A percentile compares a stretch with the other conserved stretches of the same genome.
phyloP scores from a whole-genome alignment of 208 protist species.

The Trypanosoma rangeli region DNA sequence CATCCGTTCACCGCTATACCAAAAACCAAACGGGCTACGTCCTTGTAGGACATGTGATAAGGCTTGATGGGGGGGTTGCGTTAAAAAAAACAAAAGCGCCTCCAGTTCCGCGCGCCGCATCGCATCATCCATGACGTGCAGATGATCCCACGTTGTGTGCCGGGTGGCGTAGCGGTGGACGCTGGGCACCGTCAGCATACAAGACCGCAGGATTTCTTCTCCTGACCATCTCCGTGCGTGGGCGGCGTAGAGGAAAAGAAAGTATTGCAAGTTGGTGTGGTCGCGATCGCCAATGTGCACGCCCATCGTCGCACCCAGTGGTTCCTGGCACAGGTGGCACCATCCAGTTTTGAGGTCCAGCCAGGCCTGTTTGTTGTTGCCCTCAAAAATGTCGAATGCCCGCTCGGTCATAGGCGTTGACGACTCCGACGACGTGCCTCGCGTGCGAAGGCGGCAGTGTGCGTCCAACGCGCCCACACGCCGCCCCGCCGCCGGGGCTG shows the following conservation, averaged over 20 bases:
- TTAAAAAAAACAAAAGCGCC: constrained; percentile 64
- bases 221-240: constrained; percentile 20
- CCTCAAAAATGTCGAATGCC: constrained; percentile 58
- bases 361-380: constrained; percentile 82
- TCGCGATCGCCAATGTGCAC: constrained; percentile 77
- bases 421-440: constrained; percentile 45
- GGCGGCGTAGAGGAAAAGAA: constrained; percentile 75
- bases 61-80: constrained; percentile 66
- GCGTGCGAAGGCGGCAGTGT: constrained; percentile 32
- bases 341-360: constrained; percentile 57
- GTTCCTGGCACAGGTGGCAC: constrained; percentile 87
- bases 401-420: constrained; percentile 21
- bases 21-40: constrained; percentile 54
- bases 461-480: constrained; percentile 30
- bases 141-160: constrained; percentile 51
- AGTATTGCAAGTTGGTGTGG: constrained; percentile 82
- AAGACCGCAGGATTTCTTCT: constrained; percentile 23
- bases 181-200: constrained; percentile 31
- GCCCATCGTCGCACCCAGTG: constrained; percentile 52
- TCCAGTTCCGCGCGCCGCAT: constrained; percentile 74
- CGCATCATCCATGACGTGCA: constrained; percentile 80
- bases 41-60: constrained; percentile 81
- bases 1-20: constrained; percentile 83
- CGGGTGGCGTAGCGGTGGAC: constrained; percentile 61
- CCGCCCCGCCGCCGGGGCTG: background rate